Evolutionary conservation across 169 alveolate genomes (phyloP).

Genomic region (Cryptosporidium bovis): DNA sequence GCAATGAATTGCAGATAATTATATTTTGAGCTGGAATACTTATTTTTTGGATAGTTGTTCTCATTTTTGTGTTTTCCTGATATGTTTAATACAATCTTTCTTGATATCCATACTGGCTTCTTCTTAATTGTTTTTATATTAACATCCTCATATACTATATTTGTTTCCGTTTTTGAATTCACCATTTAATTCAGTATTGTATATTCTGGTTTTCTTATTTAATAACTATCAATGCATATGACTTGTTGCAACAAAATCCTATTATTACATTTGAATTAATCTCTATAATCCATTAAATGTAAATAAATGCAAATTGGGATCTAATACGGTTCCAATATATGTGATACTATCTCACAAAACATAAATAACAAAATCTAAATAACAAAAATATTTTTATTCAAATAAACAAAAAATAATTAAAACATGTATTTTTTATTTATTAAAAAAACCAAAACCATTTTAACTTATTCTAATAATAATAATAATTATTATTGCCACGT

Average conservation of each 20-base stretch:
- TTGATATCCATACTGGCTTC: conserved; percentile 63
- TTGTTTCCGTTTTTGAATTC: conserved; percentile 17
- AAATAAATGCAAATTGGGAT: not conserved
- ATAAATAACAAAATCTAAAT: not conserved
- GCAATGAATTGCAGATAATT: conserved; percentile 11
- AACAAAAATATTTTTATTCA: not conserved
- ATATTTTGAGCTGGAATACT: conserved; percentile 52
- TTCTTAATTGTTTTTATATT: conserved; percentile 46
- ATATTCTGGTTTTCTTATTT: not conserved
- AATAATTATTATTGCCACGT: not conserved
- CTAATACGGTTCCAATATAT: not conserved
- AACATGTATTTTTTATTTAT: not conserved
- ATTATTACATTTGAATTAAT: not conserved
- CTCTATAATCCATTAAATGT: not conserved
- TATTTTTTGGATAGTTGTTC: conserved; percentile 51
- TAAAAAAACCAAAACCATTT: no score
- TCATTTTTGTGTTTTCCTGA: conserved; percentile 20
- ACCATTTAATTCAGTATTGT: conserved; percentile 18
- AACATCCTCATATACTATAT: conserved; percentile 8
- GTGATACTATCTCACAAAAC: not conserved
- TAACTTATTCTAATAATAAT: conserved; percentile 5
- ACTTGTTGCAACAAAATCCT: not conserved
- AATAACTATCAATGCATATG: not conserved
- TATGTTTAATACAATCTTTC: conserved; percentile 44
- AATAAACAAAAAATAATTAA: no score